Conservation (phyloP, 495 filamentous ascomycete genomes). For the Aspergillus asperescens region DNA sequence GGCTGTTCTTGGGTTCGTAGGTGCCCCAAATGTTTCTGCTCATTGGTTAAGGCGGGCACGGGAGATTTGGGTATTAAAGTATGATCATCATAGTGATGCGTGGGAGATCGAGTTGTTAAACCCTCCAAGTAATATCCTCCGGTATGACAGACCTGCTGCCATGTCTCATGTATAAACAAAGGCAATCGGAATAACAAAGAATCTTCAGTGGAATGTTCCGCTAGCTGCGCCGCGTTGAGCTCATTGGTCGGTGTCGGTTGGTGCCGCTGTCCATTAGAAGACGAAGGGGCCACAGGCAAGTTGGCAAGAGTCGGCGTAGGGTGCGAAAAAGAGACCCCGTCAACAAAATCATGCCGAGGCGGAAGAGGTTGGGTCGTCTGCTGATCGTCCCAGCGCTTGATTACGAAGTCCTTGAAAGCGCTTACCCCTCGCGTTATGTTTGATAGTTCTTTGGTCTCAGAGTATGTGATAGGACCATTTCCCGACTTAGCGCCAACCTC, state of each 20-base stretch:
- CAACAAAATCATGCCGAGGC: slow-evolving; percentile 16
- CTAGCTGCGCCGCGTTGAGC: background rate
- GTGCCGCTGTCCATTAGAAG: slow-evolving; percentile 9
- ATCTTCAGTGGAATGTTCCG: background rate
- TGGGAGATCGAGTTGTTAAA: background rate
- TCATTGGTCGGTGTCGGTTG: background rate
- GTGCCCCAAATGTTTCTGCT: background rate
- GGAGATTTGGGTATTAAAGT: background rate
- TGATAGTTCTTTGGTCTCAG: slow-evolving; percentile 24
- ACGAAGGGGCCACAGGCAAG: slow-evolving; percentile 10
- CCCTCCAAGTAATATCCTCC: slow-evolving; percentile 15
- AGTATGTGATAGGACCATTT: slow-evolving; percentile 17
- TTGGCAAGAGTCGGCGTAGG: slow-evolving; percentile 18
- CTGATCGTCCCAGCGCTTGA: slow-evolving; percentile 29
- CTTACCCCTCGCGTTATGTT: slow-evolving; percentile 30
- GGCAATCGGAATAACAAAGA: slow-evolving; percentile 8
- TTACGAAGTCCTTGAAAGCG: slow-evolving; percentile 34
- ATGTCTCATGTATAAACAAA: slow-evolving; percentile 15
- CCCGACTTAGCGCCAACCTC: slow-evolving; percentile 23
- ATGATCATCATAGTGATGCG: background rate
- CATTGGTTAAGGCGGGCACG: background rate
- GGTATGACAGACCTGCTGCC: slow-evolving; percentile 36
- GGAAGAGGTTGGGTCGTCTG: slow-evolving; percentile 25
- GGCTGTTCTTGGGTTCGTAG: background rate
- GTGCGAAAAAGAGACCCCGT: slow-evolving; percentile 6